Base-by-base conservation (phyloP, 352 stramenopile species). In the Pythium rishiriense region DNA sequence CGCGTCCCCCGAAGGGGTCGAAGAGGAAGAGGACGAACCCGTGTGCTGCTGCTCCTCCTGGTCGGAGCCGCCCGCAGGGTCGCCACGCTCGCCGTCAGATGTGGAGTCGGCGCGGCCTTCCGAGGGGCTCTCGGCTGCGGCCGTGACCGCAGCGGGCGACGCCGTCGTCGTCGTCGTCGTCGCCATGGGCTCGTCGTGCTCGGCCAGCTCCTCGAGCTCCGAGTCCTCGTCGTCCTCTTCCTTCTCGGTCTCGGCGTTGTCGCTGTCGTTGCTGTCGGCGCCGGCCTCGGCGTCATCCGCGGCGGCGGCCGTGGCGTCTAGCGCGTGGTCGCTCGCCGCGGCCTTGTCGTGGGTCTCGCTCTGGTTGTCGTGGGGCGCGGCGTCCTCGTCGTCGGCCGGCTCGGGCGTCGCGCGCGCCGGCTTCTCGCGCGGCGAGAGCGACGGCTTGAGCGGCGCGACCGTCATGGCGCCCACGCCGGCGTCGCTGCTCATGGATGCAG, bases 191-290 rank as follows among this genome's bases (percentile, higher is more conserved):
- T 47, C 51, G 26, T 51, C 53, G 6, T 58, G 28, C 21, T 59
- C 59, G 21, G 52, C 58, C 37, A 41, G 15, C 33, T 64, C 35
- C 47, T 56, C 58, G 4, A 31, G 26, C 35, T 65, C 58, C n/a
- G n/a, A n/a, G 58, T n/a, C 22, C 9, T 58, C 48, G 33, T 52
- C 58, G 15, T 68, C 60, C 14, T 68, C 51, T 37, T 69, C 62
- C 48, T 67, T 60, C 50, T 67, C 60, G 28, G 62, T 69, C 62
- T 62, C 52, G 24, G 50, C 60, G 29, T 51, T 62, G 51, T 67
- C 60, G 43, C 58, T 66, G 58, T n/a, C n/a, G n/a, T 59, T 52
- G 39, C 21, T 45, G 12, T 46, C 58, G 39, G 24, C 52, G 8
- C 25, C 37, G 17, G 17, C 43, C 1, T 55, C 55, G 15, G 14